Conservation (phyloP, 139 green algal species). For the Pseudopediastrum boryanum region DNA sequence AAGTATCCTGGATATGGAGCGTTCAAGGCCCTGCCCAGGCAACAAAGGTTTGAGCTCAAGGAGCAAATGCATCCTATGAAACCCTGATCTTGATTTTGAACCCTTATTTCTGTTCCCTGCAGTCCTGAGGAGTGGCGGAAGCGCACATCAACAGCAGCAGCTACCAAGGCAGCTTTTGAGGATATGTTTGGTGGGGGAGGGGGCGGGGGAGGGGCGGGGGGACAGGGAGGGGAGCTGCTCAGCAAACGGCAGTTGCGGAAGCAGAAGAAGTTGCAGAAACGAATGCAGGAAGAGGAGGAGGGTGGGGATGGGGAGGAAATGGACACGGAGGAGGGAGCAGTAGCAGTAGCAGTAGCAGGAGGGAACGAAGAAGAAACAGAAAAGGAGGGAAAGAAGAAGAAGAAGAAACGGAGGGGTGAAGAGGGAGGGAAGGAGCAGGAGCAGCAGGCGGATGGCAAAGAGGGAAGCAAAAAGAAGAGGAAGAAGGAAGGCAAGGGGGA, state of each 20-base stretch:
- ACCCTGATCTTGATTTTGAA: neutral
- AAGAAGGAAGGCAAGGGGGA: neutral
- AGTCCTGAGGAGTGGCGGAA: conserved; percentile 37
- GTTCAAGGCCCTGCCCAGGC: neutral
- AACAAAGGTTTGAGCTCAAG: neutral
- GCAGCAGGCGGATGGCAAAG: neutral
- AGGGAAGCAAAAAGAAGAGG: conserved; percentile 7
- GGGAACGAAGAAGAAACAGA: neutral
- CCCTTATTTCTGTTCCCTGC: neutral
- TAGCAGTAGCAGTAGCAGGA: neutral
- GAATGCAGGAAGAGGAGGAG: conserved; percentile 4
- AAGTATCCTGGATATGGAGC: neutral
- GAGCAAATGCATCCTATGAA: neutral
- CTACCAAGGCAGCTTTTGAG: conserved; percentile 10
- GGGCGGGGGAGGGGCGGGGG: neutral
- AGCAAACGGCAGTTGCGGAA: conserved; percentile 14
- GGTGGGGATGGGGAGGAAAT: neutral
- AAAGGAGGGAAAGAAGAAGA: conserved; percentile 17
- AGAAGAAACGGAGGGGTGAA: neutral
- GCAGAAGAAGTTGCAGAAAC: neutral
- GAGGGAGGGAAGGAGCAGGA: neutral
- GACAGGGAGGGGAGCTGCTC: too few relatives aligned
- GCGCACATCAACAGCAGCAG: conserved; percentile 17
- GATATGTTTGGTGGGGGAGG: conserved; percentile 1
- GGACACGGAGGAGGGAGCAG: neutral